Base-by-base conservation (phyloP, 108 stramenopile species). In the Stephanodiscus minutulus region DNA sequence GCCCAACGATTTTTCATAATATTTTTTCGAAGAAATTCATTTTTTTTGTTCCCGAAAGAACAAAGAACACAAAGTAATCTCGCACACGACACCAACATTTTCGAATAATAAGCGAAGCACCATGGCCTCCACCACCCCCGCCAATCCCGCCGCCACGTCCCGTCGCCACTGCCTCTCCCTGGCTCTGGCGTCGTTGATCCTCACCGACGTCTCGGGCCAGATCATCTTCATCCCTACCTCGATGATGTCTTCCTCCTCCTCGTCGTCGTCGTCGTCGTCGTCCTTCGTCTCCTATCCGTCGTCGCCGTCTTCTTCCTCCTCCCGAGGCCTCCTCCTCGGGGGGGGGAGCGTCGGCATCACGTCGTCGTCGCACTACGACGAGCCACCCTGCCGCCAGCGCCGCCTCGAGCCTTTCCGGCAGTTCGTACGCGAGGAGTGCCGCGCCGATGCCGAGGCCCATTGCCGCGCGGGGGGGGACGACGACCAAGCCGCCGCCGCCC, bases 341-440 rank as follows among this genome's bases (percentile, higher is more conserved):
- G n/a, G n/a, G n/a, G n/a, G n/a, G n/a, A n/a, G n/a, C n/a, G n/a
- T 24, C 3, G 53, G 53, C 22, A 8, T 17, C 9, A n/a, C 8
- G 3, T 13, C 43, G 43, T 15, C 43, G 13, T 17, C 43, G 43
- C 22, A 36, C 6, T 13, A 35, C 17, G 21, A n/a, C 24, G 64
- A 59, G 10, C 64, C 73, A 0, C 73, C 73, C 43, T 73, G 73
- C 46, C 73, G 62, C 20, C 37, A 13, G 0, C 64, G 64, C 28
- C 73, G 73, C 12, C 73, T 73, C 64, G 73, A 73, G 36, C 64
- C 73, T n/a, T 66, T 58, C 20, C 73, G 73, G n/a, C 73, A 66
- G 35, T 21, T 24, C 35, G 44, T 73, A 13, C 73, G 73, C 25
- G 56, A 73, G 24, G 37, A 39, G 33, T 73, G 73, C 39, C 39